phyloP scores from a whole-genome alignment of 768 basidiomycete genomes.

The Coprinellus aureogranulatus region DNA sequence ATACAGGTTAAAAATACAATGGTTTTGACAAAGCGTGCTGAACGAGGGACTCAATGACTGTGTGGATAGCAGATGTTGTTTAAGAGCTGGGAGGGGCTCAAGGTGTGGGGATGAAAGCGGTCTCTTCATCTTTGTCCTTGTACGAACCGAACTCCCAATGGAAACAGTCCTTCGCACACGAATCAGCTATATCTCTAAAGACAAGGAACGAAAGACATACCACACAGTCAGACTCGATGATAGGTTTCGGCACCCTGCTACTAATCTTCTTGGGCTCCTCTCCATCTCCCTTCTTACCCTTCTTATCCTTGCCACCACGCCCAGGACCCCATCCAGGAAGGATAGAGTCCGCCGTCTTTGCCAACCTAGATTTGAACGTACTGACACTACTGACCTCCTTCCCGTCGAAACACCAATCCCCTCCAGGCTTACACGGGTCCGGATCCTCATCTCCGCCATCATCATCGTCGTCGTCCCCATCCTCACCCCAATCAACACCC shows the following conservation, averaged over 20 bases:
- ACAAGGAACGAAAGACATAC: constrained; percentile 30
- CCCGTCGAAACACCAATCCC: not conserved
- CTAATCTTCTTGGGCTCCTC: constrained; percentile 30
- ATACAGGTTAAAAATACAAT: too few species aligned
- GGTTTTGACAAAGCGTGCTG: too few species aligned
- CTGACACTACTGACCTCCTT: not conserved
- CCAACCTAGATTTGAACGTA: not conserved
- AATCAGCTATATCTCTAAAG: not conserved
- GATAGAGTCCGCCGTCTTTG: not conserved
- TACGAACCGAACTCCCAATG: constrained; percentile 71
- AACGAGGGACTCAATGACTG: too few species aligned
- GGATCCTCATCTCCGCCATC: constrained; percentile 25
- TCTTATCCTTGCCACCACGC: constrained; percentile 13
- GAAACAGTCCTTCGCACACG: constrained; percentile 60
- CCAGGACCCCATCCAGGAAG: constrained; percentile 13
- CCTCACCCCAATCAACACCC: constrained; percentile 53
- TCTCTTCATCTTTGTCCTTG: constrained; percentile 19
- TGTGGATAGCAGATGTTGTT: too few species aligned
- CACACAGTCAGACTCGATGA: constrained; percentile 62
- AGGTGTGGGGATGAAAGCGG: too few species aligned
- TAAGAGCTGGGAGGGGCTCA: too few species aligned
- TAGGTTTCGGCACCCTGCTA: constrained; percentile 55
- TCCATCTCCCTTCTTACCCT: constrained; percentile 17
- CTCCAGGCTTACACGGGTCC: constrained; percentile 25
- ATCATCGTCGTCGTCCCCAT: constrained; percentile 1